Evolutionary conservation across 495 filamentous ascomycete genomes (phyloP).

Genomic region (Penicillium cataractarum): DNA sequence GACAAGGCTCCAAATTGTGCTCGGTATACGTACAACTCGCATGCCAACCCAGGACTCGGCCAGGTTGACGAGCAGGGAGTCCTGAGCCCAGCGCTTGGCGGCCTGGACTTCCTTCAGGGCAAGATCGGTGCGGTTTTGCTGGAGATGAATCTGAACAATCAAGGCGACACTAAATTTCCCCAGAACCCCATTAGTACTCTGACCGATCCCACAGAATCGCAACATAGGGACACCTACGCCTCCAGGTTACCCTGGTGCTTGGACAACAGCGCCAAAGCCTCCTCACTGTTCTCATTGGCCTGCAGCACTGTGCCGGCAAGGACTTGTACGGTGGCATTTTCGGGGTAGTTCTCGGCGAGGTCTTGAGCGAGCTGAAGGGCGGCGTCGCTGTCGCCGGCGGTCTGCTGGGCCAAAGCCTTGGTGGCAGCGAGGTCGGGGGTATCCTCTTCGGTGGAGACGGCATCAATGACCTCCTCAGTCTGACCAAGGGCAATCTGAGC

Average conservation of each 20-base stretch:
- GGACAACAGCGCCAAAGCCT: slow-evolving; percentile 75
- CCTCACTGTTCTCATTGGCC: slow-evolving; percentile 74
- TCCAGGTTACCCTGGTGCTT: slow-evolving; percentile 84
- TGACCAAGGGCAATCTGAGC: slow-evolving; percentile 81
- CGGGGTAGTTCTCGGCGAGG: slow-evolving; percentile 64
- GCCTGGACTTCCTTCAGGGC: slow-evolving; percentile 85
- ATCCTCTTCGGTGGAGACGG: slow-evolving; percentile 64
- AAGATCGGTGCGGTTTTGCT: slow-evolving; percentile 87
- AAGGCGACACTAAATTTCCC: slow-evolving; percentile 60
- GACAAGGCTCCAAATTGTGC: background rate
- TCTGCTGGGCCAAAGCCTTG: slow-evolving; percentile 73
- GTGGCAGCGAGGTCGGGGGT: slow-evolving; percentile 77
- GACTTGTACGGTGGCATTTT: slow-evolving; percentile 82
- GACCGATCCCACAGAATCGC: background rate
- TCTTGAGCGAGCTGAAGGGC: slow-evolving; percentile 66
- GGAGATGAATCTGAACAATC: slow-evolving; percentile 86
- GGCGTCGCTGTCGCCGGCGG: slow-evolving; percentile 57
- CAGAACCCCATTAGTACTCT: slow-evolving; percentile 10
- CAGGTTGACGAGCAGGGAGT: slow-evolving; percentile 89
- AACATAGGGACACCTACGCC: slow-evolving; percentile 60
- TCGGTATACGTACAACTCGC: slow-evolving; percentile 66
- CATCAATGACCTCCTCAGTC: slow-evolving; percentile 67
- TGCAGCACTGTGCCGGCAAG: slow-evolving; percentile 77
- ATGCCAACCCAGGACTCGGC: slow-evolving; percentile 95
- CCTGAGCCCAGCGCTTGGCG: slow-evolving; percentile 95